Conservation (phyloP, 306 rosid species). For the Glycyrrhiza uralensis region DNA sequence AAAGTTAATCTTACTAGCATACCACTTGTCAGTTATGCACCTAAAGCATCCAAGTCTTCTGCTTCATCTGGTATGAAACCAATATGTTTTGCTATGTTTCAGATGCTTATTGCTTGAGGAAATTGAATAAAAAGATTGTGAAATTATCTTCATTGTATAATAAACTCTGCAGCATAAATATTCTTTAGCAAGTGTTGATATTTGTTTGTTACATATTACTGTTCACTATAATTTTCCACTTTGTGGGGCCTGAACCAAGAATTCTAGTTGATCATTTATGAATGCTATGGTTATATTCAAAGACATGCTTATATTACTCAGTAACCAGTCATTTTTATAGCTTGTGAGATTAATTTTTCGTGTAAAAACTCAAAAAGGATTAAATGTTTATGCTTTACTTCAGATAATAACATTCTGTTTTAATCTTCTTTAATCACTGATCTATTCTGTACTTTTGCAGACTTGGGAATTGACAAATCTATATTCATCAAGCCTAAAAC, state of each 20-base stretch:
- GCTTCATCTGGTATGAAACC: conserved; percentile 55
- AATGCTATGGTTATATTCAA: neutral
- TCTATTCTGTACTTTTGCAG: conserved; percentile 39
- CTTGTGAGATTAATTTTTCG: neutral
- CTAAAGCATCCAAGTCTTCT: conserved; percentile 52
- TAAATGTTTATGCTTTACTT: neutral
- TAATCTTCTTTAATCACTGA: conserved; percentile 14
- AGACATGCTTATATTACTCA: conserved; percentile 6
- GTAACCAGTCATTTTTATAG: conserved; percentile 8
- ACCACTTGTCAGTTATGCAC: conserved; percentile 66
- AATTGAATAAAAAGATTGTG: conserved; percentile 10
- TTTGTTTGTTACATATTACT: conserved; percentile 5
- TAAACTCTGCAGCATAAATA: conserved; percentile 3
- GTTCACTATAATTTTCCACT: neutral
- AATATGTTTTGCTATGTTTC: conserved; percentile 11
- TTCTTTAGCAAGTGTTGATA: conserved; percentile 13
- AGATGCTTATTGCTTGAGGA: conserved; percentile 10
- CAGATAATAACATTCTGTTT: neutral
- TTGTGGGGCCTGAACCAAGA: neutral
- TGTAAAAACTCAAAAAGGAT: conserved; percentile 9
- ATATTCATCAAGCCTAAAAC: conserved; percentile 83
- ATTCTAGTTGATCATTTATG: neutral
- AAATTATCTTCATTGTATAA: conserved; percentile 13
- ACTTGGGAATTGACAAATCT: conserved; percentile 74
- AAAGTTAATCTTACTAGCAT: conserved; percentile 50